Conservation (phyloP, 768 basidiomycete genomes). For the Mycena amicta region DNA sequence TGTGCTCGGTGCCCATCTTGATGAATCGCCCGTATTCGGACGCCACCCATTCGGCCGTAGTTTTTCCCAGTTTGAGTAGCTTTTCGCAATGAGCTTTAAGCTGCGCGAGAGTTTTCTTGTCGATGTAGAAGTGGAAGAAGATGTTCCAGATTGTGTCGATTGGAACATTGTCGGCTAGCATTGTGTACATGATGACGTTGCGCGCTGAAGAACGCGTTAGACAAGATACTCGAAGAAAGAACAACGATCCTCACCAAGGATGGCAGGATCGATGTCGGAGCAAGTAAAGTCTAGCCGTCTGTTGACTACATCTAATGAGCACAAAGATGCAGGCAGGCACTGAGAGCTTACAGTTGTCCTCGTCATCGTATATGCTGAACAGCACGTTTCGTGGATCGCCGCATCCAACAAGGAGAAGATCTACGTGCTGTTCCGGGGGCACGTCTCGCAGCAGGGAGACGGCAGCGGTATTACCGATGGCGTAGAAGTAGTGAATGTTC, state of each 20-base stretch:
- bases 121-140: conserved; percentile 51
- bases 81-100: conserved; percentile 41
- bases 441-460: conserved; percentile 44
- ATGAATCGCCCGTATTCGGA: conserved; percentile 42
- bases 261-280: conserved; percentile 50
- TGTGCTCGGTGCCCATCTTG: conserved; percentile 39
- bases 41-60: conserved; percentile 39
- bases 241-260: conserved; percentile 39
- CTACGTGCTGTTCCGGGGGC: conserved; percentile 41
- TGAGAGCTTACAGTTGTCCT: conserved; percentile 16
- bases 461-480: conserved; percentile 54
- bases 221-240: neutral
- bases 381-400: conserved; percentile 52
- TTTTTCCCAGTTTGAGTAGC: conserved; percentile 37
- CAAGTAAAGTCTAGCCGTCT: conserved; percentile 50
- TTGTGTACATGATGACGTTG: conserved; percentile 47
- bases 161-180: conserved; percentile 38
- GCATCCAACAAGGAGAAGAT: conserved; percentile 47
- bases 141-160: conserved; percentile 42
- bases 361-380: conserved; percentile 39
- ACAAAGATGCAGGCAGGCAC: no score
- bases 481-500: conserved; percentile 43
- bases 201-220: conserved; percentile 41
- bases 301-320: no score
- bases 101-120: conserved; percentile 34